phyloP scores from a whole-genome alignment of 2,329 filamentous ascomycete species.

The Arthrobotrys sinensis region DNA sequence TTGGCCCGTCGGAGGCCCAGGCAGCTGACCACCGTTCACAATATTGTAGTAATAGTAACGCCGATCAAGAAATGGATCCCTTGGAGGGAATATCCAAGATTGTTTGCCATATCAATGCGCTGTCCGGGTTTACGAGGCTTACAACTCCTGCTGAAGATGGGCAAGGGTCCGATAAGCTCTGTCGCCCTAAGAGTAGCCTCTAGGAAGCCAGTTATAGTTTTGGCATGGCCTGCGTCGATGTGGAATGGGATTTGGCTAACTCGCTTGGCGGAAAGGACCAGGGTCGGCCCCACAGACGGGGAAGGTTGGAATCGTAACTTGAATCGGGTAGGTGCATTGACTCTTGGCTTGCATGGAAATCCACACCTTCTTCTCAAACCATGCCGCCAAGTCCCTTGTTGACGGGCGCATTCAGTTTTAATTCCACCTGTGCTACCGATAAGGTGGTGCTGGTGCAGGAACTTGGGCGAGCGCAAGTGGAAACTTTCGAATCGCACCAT shows the following conservation, averaged over 20 bases:
- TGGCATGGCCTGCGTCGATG: slow-evolving; percentile 12
- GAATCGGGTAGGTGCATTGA: slow-evolving; percentile 59
- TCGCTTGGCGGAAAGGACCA: slow-evolving; percentile 56
- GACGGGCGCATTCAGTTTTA: slow-evolving; percentile 6
- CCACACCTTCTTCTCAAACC: slow-evolving; percentile 26
- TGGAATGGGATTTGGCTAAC: slow-evolving; percentile 31
- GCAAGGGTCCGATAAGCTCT: slow-evolving; percentile 33
- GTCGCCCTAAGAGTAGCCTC: slow-evolving; percentile 25
- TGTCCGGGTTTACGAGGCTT: neutral
- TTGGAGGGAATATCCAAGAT: slow-evolving; percentile 6
- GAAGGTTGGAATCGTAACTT: slow-evolving; percentile 51
- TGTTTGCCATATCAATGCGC: neutral
- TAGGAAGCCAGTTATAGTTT: neutral
- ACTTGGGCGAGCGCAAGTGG: slow-evolving; percentile 14
- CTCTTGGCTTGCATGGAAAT: slow-evolving; percentile 50
- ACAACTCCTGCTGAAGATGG: slow-evolving; percentile 20
- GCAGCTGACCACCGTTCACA: slow-evolving; percentile 29
- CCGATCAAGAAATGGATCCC: neutral
- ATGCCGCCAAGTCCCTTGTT: slow-evolving; percentile 19
- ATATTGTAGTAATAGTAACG: neutral
- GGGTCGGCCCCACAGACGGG: slow-evolving; percentile 49
- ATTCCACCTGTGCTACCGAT: slow-evolving; percentile 41
- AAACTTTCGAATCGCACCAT: slow-evolving; percentile 17
- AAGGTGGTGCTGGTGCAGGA: slow-evolving; percentile 9
- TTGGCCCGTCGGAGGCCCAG: slow-evolving; percentile 15